A percentile compares a stretch with the other conserved stretches of the same genome.
These are phyloP conservation scores for Picochlorum costavermella DNA, from an alignment of 139 green algal species.

Conservation along the genomic window DNA sequence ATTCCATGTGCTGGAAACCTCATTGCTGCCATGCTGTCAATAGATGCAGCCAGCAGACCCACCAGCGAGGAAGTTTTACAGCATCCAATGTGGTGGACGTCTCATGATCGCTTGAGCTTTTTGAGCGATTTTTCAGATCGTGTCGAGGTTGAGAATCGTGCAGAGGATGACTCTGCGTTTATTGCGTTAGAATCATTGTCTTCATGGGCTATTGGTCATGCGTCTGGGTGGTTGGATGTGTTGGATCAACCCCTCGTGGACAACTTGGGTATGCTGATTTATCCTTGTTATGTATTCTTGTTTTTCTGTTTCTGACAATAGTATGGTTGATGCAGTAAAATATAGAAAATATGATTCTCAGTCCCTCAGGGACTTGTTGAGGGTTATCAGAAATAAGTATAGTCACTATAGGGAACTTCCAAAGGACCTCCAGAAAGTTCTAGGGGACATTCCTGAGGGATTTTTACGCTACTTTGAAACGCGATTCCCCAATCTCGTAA, in stretches of 20 bases:
- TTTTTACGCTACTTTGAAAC: constrained; percentile 41
- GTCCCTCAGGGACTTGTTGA: constrained; percentile 85
- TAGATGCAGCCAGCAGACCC: constrained; percentile 50
- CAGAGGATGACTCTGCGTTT: constrained; percentile 22
- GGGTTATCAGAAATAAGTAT: constrained; percentile 97
- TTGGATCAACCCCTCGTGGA: constrained; percentile 69
- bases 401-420: constrained; percentile 94
- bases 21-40: constrained; percentile 56
- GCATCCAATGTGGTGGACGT: constrained; percentile 89
- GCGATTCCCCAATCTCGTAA: constrained; percentile 78
- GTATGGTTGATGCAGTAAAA: constrained; percentile 9
- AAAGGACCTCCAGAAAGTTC: constrained; percentile 46
- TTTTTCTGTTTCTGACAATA: background rate
- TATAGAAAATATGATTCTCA: constrained; percentile 60
- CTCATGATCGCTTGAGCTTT: constrained; percentile 74
- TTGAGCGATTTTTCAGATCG: constrained; percentile 73
- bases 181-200: constrained; percentile 20
- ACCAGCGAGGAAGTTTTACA: constrained; percentile 51
- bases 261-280: constrained; percentile 59
- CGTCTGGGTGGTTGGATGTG: constrained; percentile 54
- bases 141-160: constrained; percentile 85
- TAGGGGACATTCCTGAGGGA: constrained; percentile 58
- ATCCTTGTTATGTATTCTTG: constrained; percentile 10
- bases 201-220: constrained; percentile 15
- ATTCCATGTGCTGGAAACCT: constrained; percentile 70